Evolutionary conservation across 1,284 basidiomycete genomes (phyloP).

Genomic region (Pseudozyma pruni): DNA sequence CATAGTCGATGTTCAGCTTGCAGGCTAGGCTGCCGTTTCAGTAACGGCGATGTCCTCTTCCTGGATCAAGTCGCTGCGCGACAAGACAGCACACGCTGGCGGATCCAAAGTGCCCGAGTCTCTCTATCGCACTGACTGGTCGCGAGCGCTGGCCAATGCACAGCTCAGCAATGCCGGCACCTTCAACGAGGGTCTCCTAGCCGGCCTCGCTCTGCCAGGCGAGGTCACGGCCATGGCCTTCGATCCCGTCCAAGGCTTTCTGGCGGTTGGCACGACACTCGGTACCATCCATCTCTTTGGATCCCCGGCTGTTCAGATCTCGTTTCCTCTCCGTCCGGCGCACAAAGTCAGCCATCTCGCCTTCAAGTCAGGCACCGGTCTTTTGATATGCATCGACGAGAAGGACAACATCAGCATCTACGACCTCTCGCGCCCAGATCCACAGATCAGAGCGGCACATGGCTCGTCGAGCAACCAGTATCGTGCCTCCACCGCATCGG

Average conservation of each 20-base stretch:
- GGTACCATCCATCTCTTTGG: conserved; percentile 77
- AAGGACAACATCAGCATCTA: conserved; percentile 77
- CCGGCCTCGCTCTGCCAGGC: conserved; percentile 61
- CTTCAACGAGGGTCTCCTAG: conserved; percentile 62
- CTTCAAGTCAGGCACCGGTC: conserved; percentile 74
- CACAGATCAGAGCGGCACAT: conserved; percentile 48
- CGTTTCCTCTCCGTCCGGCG: conserved; percentile 72
- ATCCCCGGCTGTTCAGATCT: conserved; percentile 74
- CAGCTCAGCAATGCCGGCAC: conserved; percentile 43
- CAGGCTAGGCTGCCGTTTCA: too few species aligned
- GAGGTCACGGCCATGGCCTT: conserved; percentile 66
- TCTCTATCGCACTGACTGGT: conserved; percentile 42
- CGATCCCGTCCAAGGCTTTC: conserved; percentile 70
- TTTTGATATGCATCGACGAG: conserved; percentile 77
- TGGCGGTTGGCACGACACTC: conserved; percentile 75
- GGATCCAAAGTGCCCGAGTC: conserved; percentile 29
- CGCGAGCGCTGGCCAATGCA: conserved; percentile 41
- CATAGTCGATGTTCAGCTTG: too few species aligned
- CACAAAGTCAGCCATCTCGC: conserved; percentile 74
- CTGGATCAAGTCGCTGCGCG: conserved; percentile 43
- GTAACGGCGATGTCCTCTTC: conserved; percentile 40
- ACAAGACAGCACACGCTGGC: conserved; percentile 29
- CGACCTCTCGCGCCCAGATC: conserved; percentile 74
- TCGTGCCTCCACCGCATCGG: conserved; percentile 34
- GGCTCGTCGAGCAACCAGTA: conserved; percentile 42